Evolutionary conservation across 768 basidiomycete species (phyloP), one percentile per base, ranked within the genome.

Genomic region (Leccinum subgranulosum): DNA sequence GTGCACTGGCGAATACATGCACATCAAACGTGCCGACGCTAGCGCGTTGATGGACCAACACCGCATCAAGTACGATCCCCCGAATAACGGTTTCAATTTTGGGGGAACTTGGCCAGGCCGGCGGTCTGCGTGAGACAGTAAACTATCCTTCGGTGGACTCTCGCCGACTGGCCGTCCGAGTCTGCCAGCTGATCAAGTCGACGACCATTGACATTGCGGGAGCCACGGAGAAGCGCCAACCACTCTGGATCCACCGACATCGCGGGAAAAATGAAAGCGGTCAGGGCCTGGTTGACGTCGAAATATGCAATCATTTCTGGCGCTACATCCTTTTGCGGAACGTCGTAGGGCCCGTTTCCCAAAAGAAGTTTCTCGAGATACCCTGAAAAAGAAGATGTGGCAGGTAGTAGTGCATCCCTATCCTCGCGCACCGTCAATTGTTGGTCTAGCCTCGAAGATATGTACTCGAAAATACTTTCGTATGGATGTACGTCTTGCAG

Each of bases 221-320:
- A 11, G 27, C 23, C 51, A 41, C 36, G 36, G 25, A 52, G 36
- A 36, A 52, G 25, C 15, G 29, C 47, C 28, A 11, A 55, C 11
- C 12, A 43, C 23, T 25, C 23, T 23, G 21, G 55, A 60, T 57
- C 36, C 55, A 43, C 53, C 49, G 14, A 51, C 49, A 29, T 63
- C 46, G 36, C 51, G 25, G 49, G 14, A 54, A 53, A 29, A 27
- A 27, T 15, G 54, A 49, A 49, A 48, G 53, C 9, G 23, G 54
- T 27, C n/a, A 23, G 23, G 23, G 23, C 29, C 9, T 25, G 5
- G 25, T 45, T 8, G 41, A 60, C 43, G 43, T 43, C 41, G 51
- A 43, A 51, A 31, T 45, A 23, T 36, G 28, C 58, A 14, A 36
- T 21, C 27, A 36, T 47, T 5, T 15, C 53, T 43, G 47, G 33